Base-by-base conservation (phyloP, 2,329 filamentous ascomycete genomes). In the Pleoardoris graminearum region DNA sequence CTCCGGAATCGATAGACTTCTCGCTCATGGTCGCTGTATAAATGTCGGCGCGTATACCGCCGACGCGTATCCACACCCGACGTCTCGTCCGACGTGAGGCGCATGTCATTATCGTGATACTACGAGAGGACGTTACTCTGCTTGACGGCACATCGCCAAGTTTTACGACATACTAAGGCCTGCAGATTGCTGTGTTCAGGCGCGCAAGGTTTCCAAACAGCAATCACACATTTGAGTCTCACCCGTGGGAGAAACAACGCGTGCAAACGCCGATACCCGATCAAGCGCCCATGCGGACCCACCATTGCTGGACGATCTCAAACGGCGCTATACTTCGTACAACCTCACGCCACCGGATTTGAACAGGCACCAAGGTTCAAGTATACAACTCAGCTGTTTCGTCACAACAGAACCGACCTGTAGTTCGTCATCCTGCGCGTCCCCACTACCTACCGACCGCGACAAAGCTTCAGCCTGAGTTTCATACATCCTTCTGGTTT, bases 151-250 rank as follows among this genome's bases (percentile, higher is more conserved):
- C 30, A 17, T 47, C 33, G 33, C 33, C 44, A 47, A 36, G 19
- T 36, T n/a, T 29, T 29, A 29, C n/a, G 17, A 30, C 8, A 29
- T n/a, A 25, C 43, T 29, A 38, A 19, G 23, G 10, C 14, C 29
- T 37, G 23, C 44, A 21, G 16, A 30, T 14, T 25, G 30, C 25
- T 27, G 33, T 51, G 19, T 8, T 48, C 30, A 65, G 58, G 63
- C 61, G 61, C 50, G 47, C 51, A 52, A 55, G 57, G 65, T 67
- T 67, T 68, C 60, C 53, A 66, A 65, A 66, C 60, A 55, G 48
- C 41, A 54, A 56, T 58, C 57, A 63, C 46, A 53, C 61, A 50
- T 54, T 60, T 52, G 61, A 12, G n/a, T 4, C 8, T 4, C n/a
- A 17, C 7, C 33, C n/a, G 4, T 8, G 8, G 12, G 4, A 7